phyloP scores from a whole-genome alignment of 441 rosid genomes.

The Macaranga tanarius region DNA sequence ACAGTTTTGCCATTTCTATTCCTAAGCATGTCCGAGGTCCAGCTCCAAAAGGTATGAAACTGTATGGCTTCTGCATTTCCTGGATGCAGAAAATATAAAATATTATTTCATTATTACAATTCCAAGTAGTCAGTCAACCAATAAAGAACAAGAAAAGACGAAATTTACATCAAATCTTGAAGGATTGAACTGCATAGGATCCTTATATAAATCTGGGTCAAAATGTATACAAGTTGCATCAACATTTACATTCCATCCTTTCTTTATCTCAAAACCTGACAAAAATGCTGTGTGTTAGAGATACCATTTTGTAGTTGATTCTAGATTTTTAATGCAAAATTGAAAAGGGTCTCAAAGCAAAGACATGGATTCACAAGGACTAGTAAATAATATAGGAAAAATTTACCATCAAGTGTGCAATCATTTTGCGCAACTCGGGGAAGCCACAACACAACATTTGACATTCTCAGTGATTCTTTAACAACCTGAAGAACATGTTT shows the following conservation, averaged over 20 bases:
- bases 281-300: no score
- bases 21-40: constrained; percentile 61
- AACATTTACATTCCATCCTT: constrained; percentile 58
- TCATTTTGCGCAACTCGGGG: constrained; percentile 51
- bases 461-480: constrained; percentile 60
- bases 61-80: constrained; percentile 55
- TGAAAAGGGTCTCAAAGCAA: no score
- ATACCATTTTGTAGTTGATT: no score
- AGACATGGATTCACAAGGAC: no score
- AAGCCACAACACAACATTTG: constrained; percentile 56
- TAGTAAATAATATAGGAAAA: no score
- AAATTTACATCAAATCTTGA: constrained; percentile 50
- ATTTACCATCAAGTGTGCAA: constrained; percentile 50
- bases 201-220: constrained; percentile 42
- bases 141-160: neutral
- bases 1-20: constrained; percentile 55
- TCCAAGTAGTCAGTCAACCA: no score
- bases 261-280: constrained; percentile 47
- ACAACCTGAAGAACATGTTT: constrained; percentile 39
- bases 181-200: constrained; percentile 53
- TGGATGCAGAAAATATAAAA: constrained; percentile 8
- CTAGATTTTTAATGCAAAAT: no score
- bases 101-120: neutral
- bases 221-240: constrained; percentile 54
- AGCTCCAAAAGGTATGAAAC: constrained; percentile 60